Conservation (phyloP, 345 rosid genomes). For the Euphorbia tirucalli region DNA sequence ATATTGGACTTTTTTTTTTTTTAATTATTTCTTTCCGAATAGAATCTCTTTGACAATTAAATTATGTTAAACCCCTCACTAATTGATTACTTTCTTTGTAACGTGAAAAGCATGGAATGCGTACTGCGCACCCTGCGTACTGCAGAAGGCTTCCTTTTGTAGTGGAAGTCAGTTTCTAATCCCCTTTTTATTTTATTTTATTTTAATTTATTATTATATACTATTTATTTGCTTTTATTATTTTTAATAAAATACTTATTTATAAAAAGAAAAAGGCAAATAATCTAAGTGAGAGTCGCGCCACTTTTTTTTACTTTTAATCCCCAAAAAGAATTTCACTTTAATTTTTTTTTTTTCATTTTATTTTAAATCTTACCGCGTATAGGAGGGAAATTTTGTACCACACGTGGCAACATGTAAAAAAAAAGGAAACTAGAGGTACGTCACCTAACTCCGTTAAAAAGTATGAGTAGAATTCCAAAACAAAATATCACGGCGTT, state of each 20-base stretch:
- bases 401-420: conserved; percentile 21
- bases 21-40: neutral
- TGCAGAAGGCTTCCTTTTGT: conserved; percentile 25
- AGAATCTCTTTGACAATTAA: conserved; percentile 12
- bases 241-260: neutral
- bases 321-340: neutral
- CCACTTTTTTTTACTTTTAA: neutral
- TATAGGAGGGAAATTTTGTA: neutral
- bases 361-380: conserved; percentile 13
- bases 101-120: conserved; percentile 38
- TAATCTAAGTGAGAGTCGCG: neutral
- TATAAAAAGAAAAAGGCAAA: neutral
- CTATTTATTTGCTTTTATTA: neutral
- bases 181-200: too few relatives aligned
- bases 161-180: neutral
- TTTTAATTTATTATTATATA: too few relatives aligned
- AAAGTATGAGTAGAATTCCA: neutral
- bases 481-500: conserved; percentile 43
- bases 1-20: neutral
- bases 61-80: neutral
- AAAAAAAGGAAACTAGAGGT: neutral
- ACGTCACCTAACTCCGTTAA: conserved; percentile 35
- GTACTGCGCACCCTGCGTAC: conserved; percentile 52
- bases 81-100: neutral
- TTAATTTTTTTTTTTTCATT: conserved; percentile 4